Base-by-base conservation (phyloP, 495 filamentous ascomycete species). In the Penicilliopsis zonata region DNA sequence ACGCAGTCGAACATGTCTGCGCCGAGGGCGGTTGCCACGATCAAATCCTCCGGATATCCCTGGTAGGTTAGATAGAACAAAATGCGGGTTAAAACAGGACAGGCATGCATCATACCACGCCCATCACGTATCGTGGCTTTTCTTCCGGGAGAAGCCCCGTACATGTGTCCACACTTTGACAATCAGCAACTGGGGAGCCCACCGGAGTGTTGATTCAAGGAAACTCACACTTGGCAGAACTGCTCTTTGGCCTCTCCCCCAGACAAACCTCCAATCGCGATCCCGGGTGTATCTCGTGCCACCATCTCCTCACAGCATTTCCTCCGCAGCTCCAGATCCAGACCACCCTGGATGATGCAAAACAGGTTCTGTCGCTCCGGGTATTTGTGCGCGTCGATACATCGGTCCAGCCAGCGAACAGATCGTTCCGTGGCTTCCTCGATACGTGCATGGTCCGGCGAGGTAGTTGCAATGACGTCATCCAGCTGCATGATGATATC, bases 1-100 rank as follows among this genome's bases (percentile, higher is more conserved):
- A 96, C 90, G 47, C 92, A 98, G 60, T 98, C 90, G 53, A 98
- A 98, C 92, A 98, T 96, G 50, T 98, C 90, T 14, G 92, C 90
- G 3, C 90, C 90, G 4, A 98, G 70, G 8, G 90, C 90, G 9
- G 93, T 69, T 31, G 82, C 86, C 9, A 98, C 85, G 9, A 98
- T 65, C 33, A 98, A 64, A 53, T 98, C 90, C 51, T 95, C 90
- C 1, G 90, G 90, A 51, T 94, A 98, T 18, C 90, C 79, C 73
- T 77, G 35, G 12, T 14, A 17, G 14, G 12, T 13, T 6, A 15
- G 13, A 15, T 16, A 10, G 14, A 13, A 5, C 33, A 34, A 31
- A n/a, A 12, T 5, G 9, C 21, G 19, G 29, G 7, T 20, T 22
- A 28, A 9, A 30, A 15, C 16, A 16, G 13, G 28, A 17, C 7